Percentiles rank a stretch among this genome's conserved stretches.
Conservation (phyloP, 495 filamentous ascomycete species). For the Penicilliopsis zonata region DNA sequence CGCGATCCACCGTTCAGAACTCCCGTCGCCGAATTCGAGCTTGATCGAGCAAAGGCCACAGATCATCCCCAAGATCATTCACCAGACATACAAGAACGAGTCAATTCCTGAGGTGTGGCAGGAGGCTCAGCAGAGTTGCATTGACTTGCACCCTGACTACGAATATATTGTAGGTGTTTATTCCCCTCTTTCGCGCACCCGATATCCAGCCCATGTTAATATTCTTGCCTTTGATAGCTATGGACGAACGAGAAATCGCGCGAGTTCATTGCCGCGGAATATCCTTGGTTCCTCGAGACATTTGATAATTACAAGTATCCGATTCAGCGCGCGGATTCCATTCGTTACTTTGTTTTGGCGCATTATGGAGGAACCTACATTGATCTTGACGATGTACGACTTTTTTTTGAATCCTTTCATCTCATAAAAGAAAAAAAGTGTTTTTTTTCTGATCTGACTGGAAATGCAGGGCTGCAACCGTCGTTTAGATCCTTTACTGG, state of each 20-base stretch:
- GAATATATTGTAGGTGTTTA: slow-evolving; percentile 59
- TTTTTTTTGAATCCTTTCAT: not conserved
- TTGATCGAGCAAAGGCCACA: slow-evolving; percentile 46
- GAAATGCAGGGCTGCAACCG: slow-evolving; percentile 63
- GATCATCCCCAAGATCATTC: slow-evolving; percentile 80
- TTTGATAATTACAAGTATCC: slow-evolving; percentile 71
- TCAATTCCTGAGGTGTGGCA: slow-evolving; percentile 65
- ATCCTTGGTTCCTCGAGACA: slow-evolving; percentile 78
- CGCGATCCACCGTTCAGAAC: slow-evolving; percentile 50
- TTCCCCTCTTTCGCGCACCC: not conserved
- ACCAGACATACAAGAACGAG: slow-evolving; percentile 76
- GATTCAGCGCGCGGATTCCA: slow-evolving; percentile 79
- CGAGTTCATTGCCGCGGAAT: slow-evolving; percentile 65
- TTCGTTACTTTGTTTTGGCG: slow-evolving; percentile 77
- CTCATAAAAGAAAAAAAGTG: not conserved
- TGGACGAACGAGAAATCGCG: slow-evolving; percentile 73
- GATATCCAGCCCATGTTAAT: slow-evolving; percentile 9
- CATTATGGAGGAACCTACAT: slow-evolving; percentile 83
- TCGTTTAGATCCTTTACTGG: slow-evolving; percentile 66
- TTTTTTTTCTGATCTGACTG: not conserved
- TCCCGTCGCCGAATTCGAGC: slow-evolving; percentile 51
- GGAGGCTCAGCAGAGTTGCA: slow-evolving; percentile 60
- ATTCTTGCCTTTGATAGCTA: slow-evolving; percentile 35
- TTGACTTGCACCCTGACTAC: slow-evolving; percentile 64
- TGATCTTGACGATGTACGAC: slow-evolving; percentile 72